These are phyloP conservation scores for Dalbergia cultrata DNA, from an alignment of 306 rosid species.

Conservation along the genomic window DNA sequence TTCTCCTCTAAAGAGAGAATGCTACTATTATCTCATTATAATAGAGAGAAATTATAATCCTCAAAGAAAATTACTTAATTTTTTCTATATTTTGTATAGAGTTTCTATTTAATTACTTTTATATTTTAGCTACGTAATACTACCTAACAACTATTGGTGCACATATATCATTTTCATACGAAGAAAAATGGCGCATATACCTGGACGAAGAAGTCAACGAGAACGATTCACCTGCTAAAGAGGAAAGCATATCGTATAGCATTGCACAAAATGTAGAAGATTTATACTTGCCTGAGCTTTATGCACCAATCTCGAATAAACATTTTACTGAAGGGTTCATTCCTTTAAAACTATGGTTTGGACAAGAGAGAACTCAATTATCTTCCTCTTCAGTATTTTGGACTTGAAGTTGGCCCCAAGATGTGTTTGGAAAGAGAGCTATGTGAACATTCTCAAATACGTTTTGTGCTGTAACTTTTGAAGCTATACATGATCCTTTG, in stretches of 20 bases:
- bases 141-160: too few species aligned
- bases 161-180: too few species aligned
- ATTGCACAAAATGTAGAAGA: background rate
- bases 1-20: too few species aligned
- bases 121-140: too few species aligned
- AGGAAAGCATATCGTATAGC: background rate
- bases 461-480: background rate
- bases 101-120: too few species aligned
- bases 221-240: background rate
- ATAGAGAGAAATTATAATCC: too few species aligned
- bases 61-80: too few species aligned
- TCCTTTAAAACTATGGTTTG: slow-evolving; percentile 46
- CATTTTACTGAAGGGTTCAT: slow-evolving; percentile 22
- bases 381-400: background rate
- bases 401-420: background rate
- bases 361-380: slow-evolving; percentile 22
- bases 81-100: too few species aligned
- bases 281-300: background rate
- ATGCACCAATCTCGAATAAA: background rate
- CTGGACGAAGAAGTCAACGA: too few species aligned
- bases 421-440: background rate
- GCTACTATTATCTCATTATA: too few species aligned
- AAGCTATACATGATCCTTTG: too few species aligned
- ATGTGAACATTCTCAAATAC: background rate
- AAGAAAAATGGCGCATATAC: too few species aligned